These are phyloP conservation scores for Dothidotthia symphoricarpi DNA, from an alignment of 2,329 filamentous ascomycete genomes.

Conservation along the genomic window DNA sequence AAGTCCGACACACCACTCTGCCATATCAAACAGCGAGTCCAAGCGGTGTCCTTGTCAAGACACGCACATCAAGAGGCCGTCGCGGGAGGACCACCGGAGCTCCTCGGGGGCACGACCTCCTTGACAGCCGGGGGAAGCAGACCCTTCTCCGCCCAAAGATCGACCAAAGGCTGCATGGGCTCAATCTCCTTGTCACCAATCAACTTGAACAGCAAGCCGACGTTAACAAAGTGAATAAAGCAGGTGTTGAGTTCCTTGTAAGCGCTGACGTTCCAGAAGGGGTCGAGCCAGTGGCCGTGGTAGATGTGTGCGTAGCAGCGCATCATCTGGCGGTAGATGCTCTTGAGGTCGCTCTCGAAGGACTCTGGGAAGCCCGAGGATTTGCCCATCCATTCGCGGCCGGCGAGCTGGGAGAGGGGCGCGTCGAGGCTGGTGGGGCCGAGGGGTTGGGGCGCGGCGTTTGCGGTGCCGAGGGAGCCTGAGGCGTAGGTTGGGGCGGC, in stretches of 20 bases:
- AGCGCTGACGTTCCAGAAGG: slow-evolving; percentile 50
- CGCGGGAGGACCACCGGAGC: slow-evolving; percentile 12
- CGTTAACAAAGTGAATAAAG: slow-evolving; percentile 55
- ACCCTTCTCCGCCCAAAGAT: slow-evolving; percentile 86
- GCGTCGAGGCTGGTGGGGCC: slow-evolving; percentile 49
- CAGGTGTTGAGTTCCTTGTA: slow-evolving; percentile 55
- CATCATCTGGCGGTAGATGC: slow-evolving; percentile 57
- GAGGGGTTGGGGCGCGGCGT: slow-evolving; percentile 45
- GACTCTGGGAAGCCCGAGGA: slow-evolving; percentile 65
- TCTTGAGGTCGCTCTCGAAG: slow-evolving; percentile 73
- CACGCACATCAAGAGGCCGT: not conserved
- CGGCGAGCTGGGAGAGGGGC: slow-evolving; percentile 63
- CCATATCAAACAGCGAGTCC: slow-evolving; percentile 12
- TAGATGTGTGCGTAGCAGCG: slow-evolving; percentile 56
- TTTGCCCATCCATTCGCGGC: slow-evolving; percentile 82
- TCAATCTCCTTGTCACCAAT: slow-evolving; percentile 87
- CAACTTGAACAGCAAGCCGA: slow-evolving; percentile 73
- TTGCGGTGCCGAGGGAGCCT: slow-evolving; percentile 50
- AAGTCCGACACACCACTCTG: no score
- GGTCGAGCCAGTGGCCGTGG: slow-evolving; percentile 52
- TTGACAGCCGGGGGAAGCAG: slow-evolving; percentile 62
- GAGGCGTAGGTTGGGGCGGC: slow-evolving; percentile 59
- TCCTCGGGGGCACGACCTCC: slow-evolving; percentile 21
- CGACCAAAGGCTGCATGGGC: slow-evolving; percentile 92
- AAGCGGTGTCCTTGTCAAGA: not conserved